Evolutionary conservation across 1,284 basidiomycete genomes (phyloP), one percentile per base, ranked within the genome.

Genomic region (Cutaneotrichosporon arboriforme): DNA sequence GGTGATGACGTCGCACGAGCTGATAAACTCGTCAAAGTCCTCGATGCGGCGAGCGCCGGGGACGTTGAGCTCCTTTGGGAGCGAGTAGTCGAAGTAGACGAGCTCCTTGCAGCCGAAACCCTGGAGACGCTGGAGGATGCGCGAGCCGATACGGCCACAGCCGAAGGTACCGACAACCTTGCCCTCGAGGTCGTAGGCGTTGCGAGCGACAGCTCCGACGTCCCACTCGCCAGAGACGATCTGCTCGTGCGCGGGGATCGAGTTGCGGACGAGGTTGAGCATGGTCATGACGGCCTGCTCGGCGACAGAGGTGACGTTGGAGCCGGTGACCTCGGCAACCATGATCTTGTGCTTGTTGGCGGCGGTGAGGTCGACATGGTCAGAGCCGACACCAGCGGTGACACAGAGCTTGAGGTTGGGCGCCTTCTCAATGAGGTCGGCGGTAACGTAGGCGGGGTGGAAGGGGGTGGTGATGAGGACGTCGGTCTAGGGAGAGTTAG

Each of bases 351-450:
- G 80, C 73, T 89, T 82, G 69, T 90, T 90, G 46, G 89, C 88
- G 21, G 87, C 87, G 68, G 93, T 85, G 52, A 96, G 81, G 73
- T 96, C 90, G 66, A 96, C 84, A 76, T 91, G 89, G 77, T 58
- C 92, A 31, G 89, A 92, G 13, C 91, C 91, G 44, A 97, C 91
- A 77, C 92, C 92, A 49, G 92, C 92, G 10, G 92, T 97, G 67
- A 96, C 82, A 68, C 87, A 90, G 59, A 94, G 77, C 78, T 92
- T 94, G 66, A 97, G 83, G 67, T 94, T 93, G 77, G 86, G 86
- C 34, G 92, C 89, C 81, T 88, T 78, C 41, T 64, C 80, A 62
- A 94, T 77, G 58, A 93, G 77, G 9, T 92, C 88, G 37, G 78
- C 80, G 7, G 89, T 92, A 56, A 93, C 81, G 77, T 96, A 94